These are phyloP conservation scores for Dactylonectria estremocensis DNA, from an alignment of 2,329 filamentous ascomycete species.

Conservation along the genomic window DNA sequence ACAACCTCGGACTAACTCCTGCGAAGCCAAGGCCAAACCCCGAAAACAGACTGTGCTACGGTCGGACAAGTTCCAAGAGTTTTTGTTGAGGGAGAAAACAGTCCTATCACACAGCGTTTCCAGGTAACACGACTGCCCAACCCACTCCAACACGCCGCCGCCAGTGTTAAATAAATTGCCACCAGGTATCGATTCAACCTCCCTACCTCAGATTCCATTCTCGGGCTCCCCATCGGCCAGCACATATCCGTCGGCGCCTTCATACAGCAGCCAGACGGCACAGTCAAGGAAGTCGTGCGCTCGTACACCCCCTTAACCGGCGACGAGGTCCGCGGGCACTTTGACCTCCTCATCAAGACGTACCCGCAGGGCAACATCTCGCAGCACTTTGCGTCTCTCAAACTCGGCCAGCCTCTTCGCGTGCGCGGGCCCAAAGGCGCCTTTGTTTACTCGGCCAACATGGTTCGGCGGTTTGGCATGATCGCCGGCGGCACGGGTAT, in stretches of 20 bases:
- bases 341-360: slow-evolving; percentile 96
- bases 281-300: slow-evolving; percentile 84
- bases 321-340: slow-evolving; percentile 87
- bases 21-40: neutral
- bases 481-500: slow-evolving; percentile 98
- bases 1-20: neutral
- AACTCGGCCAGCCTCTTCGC: slow-evolving; percentile 87
- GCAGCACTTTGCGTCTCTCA: slow-evolving; percentile 85
- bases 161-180: neutral
- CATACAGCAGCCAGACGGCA: slow-evolving; percentile 76
- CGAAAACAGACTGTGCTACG: slow-evolving; percentile 58
- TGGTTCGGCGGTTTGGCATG: slow-evolving; percentile 96
- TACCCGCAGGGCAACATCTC: slow-evolving; percentile 98
- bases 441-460: slow-evolving; percentile 95
- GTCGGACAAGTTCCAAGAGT: slow-evolving; percentile 88
- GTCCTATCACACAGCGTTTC: slow-evolving; percentile 96
- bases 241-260: slow-evolving; percentile 94
- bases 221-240: slow-evolving; percentile 96
- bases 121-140: slow-evolving; percentile 66
- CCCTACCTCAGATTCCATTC: slow-evolving; percentile 81
- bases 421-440: slow-evolving; percentile 94
- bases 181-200: slow-evolving; percentile 89
- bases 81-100: slow-evolving; percentile 92
- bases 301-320: slow-evolving; percentile 93
- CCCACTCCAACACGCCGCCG: neutral